Evolutionary conservation across 768 basidiomycete species (phyloP).

Genomic region (Imleria badia): DNA sequence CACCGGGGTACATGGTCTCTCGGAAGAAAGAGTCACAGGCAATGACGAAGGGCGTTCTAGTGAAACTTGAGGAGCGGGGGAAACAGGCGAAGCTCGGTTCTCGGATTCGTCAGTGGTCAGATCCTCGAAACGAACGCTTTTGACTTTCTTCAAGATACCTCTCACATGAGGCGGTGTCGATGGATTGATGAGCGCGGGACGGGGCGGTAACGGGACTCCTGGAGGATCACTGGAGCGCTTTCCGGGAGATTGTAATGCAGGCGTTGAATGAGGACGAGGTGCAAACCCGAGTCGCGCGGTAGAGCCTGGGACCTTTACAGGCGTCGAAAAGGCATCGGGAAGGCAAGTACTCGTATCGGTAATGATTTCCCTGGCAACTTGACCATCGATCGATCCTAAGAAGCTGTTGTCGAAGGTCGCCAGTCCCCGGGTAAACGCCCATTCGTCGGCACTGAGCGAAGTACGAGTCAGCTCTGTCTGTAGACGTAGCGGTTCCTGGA

Average conservation of each 20-base stretch:
- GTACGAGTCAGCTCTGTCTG: not conserved
- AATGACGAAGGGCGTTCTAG: constrained; percentile 9
- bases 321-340: constrained; percentile 15
- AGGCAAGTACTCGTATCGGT: constrained; percentile 10
- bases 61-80: not conserved
- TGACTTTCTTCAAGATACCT: constrained; percentile 41
- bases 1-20: constrained; percentile 13
- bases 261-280: not conserved
- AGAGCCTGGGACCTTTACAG: not conserved
- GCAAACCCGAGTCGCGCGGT: not conserved
- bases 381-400: constrained; percentile 5
- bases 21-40: not conserved
- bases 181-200: constrained; percentile 23
- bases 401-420: constrained; percentile 21
- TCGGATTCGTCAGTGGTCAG: constrained; percentile 1
- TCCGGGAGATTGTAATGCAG: constrained; percentile 7
- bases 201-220: constrained; percentile 18
- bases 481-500: not conserved
- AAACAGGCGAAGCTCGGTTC: not conserved
- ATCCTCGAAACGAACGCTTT: constrained; percentile 40
- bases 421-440: constrained; percentile 37
- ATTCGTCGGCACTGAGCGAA: constrained; percentile 33
- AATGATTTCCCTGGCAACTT: not conserved
- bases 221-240: constrained; percentile 16
- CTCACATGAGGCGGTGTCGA: constrained; percentile 31